Evolutionary conservation across 2,329 filamentous ascomycete species (phyloP), one percentile per base, ranked within the genome.

Genomic region (Coniochaeta hoffmannii): DNA sequence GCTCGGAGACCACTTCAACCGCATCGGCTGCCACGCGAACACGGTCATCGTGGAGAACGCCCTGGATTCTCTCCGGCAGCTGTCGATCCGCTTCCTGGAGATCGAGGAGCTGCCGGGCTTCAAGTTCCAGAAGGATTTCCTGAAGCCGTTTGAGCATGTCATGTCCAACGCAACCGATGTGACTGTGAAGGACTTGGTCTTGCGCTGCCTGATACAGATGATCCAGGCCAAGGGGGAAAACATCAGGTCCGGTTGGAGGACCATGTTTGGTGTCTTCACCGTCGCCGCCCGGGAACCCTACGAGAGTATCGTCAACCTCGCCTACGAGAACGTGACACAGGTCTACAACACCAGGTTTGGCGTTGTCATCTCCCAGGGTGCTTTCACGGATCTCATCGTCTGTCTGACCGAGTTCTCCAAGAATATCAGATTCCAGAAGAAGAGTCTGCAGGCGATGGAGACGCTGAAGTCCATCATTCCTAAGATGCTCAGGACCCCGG

Each of bases 1-100:
- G 1, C 81, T 99, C n/a, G 94, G 94, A 14, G 89, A 96, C 67
- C 95, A 99, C 68, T 99, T 99, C 78, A 97, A 97, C 69, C 87
- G 92, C 60, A 94, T 99, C 58, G 95, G 95, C 54, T 97, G 93
- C 66, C 92, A 97, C 66, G 89, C 87, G 65, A 99, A 99, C 72
- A 96, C 94, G 12, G 88, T 90, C 7, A 94, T 99, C 53, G 95
- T 99, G 11, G 97, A 95, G 74, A 99, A 99, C 66, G 94, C 94
- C 3, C 79, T 99, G 28, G 95, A 99, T 73, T 97, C 93, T 3
- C 74, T 99, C 46, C 85, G 95, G 38, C 94, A 99, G 69, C 76
- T 99, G 38, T 97, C 93, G 0, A 97, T 99, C 92, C 88, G 92
- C 17, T 99, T 99, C 68, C 89, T 99, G 88, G 94, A 99, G 71